Conservation (phyloP, 1,284 basidiomycete species). For the Trichosporon asahii region DNA sequence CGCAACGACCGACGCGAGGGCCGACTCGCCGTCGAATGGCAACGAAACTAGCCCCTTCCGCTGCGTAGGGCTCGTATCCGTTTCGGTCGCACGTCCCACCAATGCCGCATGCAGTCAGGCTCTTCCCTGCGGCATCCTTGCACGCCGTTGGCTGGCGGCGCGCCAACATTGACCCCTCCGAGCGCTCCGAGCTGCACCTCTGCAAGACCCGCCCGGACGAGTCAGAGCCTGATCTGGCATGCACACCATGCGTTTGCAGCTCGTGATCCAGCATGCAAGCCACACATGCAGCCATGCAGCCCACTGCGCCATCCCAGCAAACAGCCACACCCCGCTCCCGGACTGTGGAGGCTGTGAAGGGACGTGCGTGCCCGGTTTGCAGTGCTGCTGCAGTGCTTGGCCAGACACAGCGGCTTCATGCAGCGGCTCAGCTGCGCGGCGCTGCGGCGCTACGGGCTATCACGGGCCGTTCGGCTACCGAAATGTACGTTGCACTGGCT, state of each 20-base stretch:
- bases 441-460: no score
- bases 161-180: background rate
- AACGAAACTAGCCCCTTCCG: background rate
- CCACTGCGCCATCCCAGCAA: background rate
- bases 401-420: background rate
- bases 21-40: background rate
- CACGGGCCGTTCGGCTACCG: no score
- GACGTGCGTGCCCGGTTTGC: background rate
- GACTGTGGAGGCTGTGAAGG: background rate
- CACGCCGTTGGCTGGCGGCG: background rate
- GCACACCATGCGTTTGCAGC: background rate
- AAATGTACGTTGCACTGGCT: background rate
- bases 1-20: background rate
- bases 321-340: background rate
- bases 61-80: background rate
- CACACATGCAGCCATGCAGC: background rate
- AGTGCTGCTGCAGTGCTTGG: background rate
- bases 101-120: background rate
- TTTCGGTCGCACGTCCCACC: background rate
- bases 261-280: background rate
- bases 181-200: background rate
- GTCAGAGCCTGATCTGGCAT: background rate
- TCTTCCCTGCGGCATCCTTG: background rate
- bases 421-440: background rate
- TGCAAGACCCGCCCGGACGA: slow-evolving; percentile 9